phyloP scores from a whole-genome alignment of 75 land plant species.

The Cupressus sempervirens region DNA sequence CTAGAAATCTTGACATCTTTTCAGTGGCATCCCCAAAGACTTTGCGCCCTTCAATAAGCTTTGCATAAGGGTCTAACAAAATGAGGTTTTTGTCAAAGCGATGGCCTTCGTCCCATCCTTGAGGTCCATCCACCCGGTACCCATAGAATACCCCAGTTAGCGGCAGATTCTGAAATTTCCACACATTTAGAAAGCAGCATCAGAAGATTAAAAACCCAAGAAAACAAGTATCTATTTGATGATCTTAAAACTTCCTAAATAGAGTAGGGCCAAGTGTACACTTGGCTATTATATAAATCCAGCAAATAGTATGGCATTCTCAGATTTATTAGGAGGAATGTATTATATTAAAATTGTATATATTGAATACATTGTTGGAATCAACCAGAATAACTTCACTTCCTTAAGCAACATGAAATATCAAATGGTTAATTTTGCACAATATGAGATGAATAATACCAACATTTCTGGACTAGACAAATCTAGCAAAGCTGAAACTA shows the following conservation, averaged over 20 bases:
- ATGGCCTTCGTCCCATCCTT: conserved; percentile 80
- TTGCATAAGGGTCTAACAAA: conserved; percentile 94
- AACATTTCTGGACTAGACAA: neutral
- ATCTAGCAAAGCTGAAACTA: neutral
- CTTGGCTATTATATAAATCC: neutral
- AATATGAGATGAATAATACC: neutral
- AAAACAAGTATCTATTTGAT: neutral
- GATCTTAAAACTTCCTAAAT: neutral
- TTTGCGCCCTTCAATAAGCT: conserved; percentile 81
- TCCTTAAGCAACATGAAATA: neutral
- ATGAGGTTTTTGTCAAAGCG: conserved; percentile 67
- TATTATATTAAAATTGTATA: neutral
- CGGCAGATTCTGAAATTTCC: conserved; percentile 55
- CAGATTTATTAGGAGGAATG: neutral
- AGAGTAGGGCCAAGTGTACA: neutral
- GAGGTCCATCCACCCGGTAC: conserved; percentile 85
- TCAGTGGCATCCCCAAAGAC: conserved; percentile 68
- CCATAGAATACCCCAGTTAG: conserved; percentile 82
- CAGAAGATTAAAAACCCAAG: neutral
- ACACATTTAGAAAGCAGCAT: neutral
- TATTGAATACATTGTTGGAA: neutral
- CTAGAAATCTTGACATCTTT: conserved; percentile 55
- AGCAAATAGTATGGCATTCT: neutral
- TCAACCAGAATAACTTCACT: neutral
- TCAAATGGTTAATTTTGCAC: neutral